These are phyloP conservation scores for Neolecta irregularis DNA, from an alignment of 1,139 yeast genomes.

Conservation along the genomic window DNA sequence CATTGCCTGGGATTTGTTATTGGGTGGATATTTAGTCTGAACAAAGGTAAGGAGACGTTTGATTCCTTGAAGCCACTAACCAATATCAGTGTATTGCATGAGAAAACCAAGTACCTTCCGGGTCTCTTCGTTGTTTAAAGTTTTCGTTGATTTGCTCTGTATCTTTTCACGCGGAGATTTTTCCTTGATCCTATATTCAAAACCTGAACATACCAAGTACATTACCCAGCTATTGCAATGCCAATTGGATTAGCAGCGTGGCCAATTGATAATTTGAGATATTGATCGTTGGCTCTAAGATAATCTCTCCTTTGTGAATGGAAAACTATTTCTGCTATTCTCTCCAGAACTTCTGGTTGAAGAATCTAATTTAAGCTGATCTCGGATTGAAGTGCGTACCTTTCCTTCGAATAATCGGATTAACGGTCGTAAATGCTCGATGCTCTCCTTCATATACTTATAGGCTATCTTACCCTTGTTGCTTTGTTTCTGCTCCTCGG, in stretches of 20 bases:
- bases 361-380: too few relatives aligned
- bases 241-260: constrained; percentile 93
- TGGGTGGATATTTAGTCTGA: constrained; percentile 3
- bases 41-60: constrained; percentile 9
- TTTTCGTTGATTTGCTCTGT: constrained; percentile 49
- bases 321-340: constrained; percentile 45
- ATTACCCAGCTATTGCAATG: constrained; percentile 59
- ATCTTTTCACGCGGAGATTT: too few relatives aligned
- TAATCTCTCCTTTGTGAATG: constrained; percentile 42
- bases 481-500: constrained; percentile 15
- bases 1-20: constrained; percentile 1
- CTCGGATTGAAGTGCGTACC: too few relatives aligned
- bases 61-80: constrained; percentile 8
- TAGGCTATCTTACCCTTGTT: constrained; percentile 21
- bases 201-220: too few relatives aligned
- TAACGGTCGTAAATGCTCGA: constrained; percentile 43
- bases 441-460: constrained; percentile 33
- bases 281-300: constrained; percentile 48
- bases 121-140: constrained; percentile 64
- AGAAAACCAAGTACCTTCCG: constrained; percentile 63
- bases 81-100: constrained; percentile 34
- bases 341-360: constrained; percentile 33
- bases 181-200: too few relatives aligned
- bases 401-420: constrained; percentile 41
- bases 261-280: constrained; percentile 66